phyloP scores from a whole-genome alignment of 2,329 filamentous ascomycete species.

The Stachybotrys chartarum region DNA sequence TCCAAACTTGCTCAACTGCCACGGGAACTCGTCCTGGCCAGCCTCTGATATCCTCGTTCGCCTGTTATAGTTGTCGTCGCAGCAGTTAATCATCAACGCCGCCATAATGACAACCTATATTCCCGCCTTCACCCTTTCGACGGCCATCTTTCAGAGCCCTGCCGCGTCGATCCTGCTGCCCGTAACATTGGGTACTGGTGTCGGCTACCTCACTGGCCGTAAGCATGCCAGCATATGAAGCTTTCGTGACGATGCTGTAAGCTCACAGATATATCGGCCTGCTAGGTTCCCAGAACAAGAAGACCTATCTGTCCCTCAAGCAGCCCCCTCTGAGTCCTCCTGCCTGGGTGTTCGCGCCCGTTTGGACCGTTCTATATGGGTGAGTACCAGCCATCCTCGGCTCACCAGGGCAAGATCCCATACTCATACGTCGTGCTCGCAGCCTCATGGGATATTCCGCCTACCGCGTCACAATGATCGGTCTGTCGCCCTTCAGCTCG shows the following conservation, averaged over 20 bases:
- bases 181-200: slow-evolving; percentile 62
- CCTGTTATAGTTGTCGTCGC: neutral
- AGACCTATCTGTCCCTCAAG: slow-evolving; percentile 57
- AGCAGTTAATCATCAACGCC: neutral
- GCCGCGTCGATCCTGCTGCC: slow-evolving; percentile 71
- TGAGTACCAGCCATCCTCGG: slow-evolving; percentile 12
- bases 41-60: neutral
- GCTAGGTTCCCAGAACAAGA: slow-evolving; percentile 49
- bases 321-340: slow-evolving; percentile 60
- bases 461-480: slow-evolving; percentile 64
- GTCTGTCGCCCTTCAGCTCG: slow-evolving; percentile 49
- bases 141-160: slow-evolving; percentile 62
- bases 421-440: neutral
- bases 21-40: neutral
- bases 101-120: slow-evolving; percentile 70
- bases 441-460: slow-evolving; percentile 81
- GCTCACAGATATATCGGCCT: neutral
- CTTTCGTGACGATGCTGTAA: slow-evolving; percentile 2
- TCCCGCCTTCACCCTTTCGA: slow-evolving; percentile 68
- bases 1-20: neutral
- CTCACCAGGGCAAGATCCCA: neutral
- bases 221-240: slow-evolving; percentile 21
- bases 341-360: slow-evolving; percentile 54
- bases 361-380: slow-evolving; percentile 62
- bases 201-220: slow-evolving; percentile 65